These are phyloP conservation scores for Termitomyces sp. DNA, from an alignment of 1,284 basidiomycete genomes.

Conservation along the genomic window DNA sequence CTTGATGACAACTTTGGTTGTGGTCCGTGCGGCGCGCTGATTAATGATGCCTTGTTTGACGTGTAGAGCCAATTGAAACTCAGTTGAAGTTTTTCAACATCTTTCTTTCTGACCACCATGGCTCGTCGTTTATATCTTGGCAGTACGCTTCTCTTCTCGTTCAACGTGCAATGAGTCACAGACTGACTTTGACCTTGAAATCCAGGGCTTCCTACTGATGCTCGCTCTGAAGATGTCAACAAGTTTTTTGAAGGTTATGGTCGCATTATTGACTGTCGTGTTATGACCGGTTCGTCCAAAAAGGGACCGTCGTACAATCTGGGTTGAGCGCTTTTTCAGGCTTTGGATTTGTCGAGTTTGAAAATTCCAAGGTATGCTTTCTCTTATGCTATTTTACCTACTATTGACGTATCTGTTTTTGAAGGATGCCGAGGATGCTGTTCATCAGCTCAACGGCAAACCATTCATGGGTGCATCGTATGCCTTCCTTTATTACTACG, in stretches of 20 bases:
- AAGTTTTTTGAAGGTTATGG: conserved; percentile 88
- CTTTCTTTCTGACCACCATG: conserved; percentile 53
- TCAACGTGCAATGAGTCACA: conserved; percentile 6
- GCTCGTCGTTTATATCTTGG: conserved; percentile 80
- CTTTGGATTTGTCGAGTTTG: conserved; percentile 94
- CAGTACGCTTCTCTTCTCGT: conserved; percentile 43
- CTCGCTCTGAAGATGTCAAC: conserved; percentile 72
- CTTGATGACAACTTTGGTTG: background rate
- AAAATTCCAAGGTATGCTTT: conserved; percentile 60
- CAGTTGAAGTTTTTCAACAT: conserved; percentile 33
- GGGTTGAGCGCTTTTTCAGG: conserved; percentile 38
- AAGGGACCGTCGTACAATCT: conserved; percentile 15
- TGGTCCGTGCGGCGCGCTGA: conserved; percentile 38
- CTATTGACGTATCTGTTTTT: conserved; percentile 8
- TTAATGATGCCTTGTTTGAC: conserved; percentile 22
- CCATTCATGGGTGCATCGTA: conserved; percentile 84
- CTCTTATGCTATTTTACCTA: background rate
- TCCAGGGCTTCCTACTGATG: conserved; percentile 72
- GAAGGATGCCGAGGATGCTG: conserved; percentile 90
- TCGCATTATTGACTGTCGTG: conserved; percentile 82
- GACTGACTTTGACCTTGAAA: conserved; percentile 8
- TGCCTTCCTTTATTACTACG: conserved; percentile 19
- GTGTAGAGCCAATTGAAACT: conserved; percentile 27
- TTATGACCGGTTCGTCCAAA: conserved; percentile 79
- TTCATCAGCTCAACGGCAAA: conserved; percentile 82